Percentiles rank a stretch among this genome's conserved stretches.
These are phyloP conservation scores for Gastroboletus turbinatus DNA, from an alignment of 1,284 basidiomycete species.

Conservation along the genomic window DNA sequence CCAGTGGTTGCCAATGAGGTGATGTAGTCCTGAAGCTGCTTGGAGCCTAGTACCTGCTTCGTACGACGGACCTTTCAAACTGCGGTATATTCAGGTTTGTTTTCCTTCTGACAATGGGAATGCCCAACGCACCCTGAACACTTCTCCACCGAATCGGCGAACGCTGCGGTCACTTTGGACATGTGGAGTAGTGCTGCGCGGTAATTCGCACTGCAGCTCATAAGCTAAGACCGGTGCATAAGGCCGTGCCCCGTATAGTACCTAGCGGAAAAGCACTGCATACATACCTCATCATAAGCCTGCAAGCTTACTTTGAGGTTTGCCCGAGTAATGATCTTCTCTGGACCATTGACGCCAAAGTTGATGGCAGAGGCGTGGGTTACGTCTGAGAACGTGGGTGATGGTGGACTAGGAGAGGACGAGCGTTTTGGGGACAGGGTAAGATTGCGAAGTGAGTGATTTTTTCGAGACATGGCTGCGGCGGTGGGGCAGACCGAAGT, in stretches of 20 bases:
- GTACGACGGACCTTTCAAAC: slow-evolving; percentile 78
- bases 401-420: slow-evolving; percentile 62
- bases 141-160: slow-evolving; percentile 83
- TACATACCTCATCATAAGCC: slow-evolving; percentile 76
- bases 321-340: slow-evolving; percentile 80
- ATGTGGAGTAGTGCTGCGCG: slow-evolving; percentile 81
- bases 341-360: slow-evolving; percentile 67
- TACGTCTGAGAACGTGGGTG: slow-evolving; percentile 80
- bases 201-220: slow-evolving; percentile 80
- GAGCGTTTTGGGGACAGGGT: slow-evolving; percentile 51
- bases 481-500: slow-evolving; percentile 9
- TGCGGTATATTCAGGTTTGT: slow-evolving; percentile 30
- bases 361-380: slow-evolving; percentile 75
- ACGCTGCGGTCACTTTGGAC: slow-evolving; percentile 82
- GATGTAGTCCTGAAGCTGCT: slow-evolving; percentile 87
- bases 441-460: slow-evolving; percentile 59
- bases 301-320: slow-evolving; percentile 77
- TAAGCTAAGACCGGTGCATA: slow-evolving; percentile 50
- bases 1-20: slow-evolving; percentile 91
- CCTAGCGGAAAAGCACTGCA: not conserved
- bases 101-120: not conserved
- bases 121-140: slow-evolving; percentile 67
- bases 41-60: slow-evolving; percentile 75
- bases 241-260: slow-evolving; percentile 9
- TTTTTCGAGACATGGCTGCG: slow-evolving; percentile 51